Conservation (phyloP, 2,329 filamentous ascomycete genomes). For the Fusarium citri region DNA sequence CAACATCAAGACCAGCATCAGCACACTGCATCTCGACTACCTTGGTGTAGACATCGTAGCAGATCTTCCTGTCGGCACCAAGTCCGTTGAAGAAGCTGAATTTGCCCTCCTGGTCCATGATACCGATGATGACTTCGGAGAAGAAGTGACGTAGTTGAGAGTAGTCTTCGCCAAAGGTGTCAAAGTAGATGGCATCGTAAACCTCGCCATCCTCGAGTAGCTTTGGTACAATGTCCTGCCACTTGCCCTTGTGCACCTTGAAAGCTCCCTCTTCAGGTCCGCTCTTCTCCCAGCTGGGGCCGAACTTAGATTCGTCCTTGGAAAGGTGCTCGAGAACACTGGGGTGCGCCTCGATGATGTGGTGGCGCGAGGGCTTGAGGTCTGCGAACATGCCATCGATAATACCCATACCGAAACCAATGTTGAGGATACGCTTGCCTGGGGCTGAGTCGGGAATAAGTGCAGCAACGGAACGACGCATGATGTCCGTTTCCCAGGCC, state of each 20-base stretch:
- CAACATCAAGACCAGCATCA: conserved; percentile 89
- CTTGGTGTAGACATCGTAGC: conserved; percentile 95
- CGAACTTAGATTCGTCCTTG: conserved; percentile 62
- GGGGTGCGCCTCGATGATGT: conserved; percentile 88
- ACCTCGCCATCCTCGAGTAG: conserved; percentile 75
- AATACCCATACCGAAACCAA: conserved; percentile 93
- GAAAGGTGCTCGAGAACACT: conserved; percentile 76
- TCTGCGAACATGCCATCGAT: conserved; percentile 81
- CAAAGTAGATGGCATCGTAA: conserved; percentile 94
- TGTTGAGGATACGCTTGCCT: conserved; percentile 81
- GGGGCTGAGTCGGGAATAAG: conserved; percentile 61
- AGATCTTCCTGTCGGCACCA: conserved; percentile 90
- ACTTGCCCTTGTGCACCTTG: conserved; percentile 75
- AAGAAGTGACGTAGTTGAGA: conserved; percentile 87
- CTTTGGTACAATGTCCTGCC: conserved; percentile 82
- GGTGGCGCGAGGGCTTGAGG: conserved; percentile 75
- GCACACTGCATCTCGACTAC: conserved; percentile 91
- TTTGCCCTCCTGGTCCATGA: conserved; percentile 77
- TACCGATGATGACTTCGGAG: conserved; percentile 82
- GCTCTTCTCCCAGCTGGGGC: conserved; percentile 64
- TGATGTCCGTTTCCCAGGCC: conserved; percentile 90
- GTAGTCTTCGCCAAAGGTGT: conserved; percentile 97
- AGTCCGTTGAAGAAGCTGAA: conserved; percentile 94
- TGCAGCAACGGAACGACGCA: conserved; percentile 79
- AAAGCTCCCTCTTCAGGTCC: conserved; percentile 74